Conservation (phyloP, 371 early-diverging fungal species). For the Blakeslea trispora region DNA sequence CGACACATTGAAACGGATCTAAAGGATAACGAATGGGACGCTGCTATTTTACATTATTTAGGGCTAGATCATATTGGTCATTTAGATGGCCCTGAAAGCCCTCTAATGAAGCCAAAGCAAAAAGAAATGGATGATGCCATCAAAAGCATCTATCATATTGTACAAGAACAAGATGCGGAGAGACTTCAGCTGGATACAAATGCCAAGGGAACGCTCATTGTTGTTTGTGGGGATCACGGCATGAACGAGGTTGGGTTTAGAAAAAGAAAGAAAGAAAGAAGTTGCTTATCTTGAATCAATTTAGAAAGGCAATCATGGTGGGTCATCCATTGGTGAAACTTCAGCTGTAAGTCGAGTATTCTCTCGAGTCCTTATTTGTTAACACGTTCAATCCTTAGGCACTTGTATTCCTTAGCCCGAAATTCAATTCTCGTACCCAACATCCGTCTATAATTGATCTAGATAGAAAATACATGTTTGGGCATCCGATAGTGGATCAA, state of each 20-base stretch:
- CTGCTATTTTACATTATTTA: conserved; percentile 87
- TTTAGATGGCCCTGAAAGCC: conserved; percentile 80
- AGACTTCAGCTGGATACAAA: conserved; percentile 29
- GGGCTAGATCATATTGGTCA: conserved; percentile 97
- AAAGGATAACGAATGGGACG: conserved; percentile 72
- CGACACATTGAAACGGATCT: conserved; percentile 72
- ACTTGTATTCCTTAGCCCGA: conserved; percentile 52
- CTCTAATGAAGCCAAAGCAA: conserved; percentile 78
- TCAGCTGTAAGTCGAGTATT: conserved; percentile 51
- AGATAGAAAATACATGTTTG: conserved; percentile 10
- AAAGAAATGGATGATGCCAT: conserved; percentile 78
- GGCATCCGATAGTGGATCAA: conserved; percentile 65
- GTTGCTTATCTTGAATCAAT: too few relatives aligned
- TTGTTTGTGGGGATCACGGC: conserved; percentile 98
- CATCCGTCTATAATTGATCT: not conserved
- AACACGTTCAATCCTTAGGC: conserved; percentile 30
- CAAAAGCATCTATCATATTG: conserved; percentile 49
- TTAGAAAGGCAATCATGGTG: conserved; percentile 68
- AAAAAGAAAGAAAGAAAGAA: not conserved
- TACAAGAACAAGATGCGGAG: conserved; percentile 47
- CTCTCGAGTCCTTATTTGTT: conserved; percentile 3
- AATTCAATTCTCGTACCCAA: conserved; percentile 34
- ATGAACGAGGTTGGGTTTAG: conserved; percentile 81
- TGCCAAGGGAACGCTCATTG: conserved; percentile 78
- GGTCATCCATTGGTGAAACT: conserved; percentile 64